Evolutionary conservation across 2,329 filamentous ascomycete genomes (phyloP).

Genomic region (Cladophialophora bantiana): DNA sequence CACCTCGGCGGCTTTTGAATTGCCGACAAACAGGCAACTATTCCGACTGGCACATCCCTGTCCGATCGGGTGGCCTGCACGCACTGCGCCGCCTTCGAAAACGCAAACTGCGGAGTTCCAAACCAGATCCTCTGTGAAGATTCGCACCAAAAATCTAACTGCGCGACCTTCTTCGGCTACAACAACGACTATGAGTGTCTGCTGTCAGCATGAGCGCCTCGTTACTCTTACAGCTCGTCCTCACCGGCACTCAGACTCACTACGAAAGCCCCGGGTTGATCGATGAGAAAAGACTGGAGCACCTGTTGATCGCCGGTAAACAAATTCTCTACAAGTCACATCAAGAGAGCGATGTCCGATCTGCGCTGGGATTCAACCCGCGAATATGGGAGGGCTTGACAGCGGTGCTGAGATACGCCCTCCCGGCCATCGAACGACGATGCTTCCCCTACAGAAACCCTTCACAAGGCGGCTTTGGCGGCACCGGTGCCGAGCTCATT

Average conservation of each 20-base stretch:
- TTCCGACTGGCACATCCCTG: background rate
- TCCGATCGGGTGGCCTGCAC: background rate
- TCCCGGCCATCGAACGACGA: constrained; percentile 67
- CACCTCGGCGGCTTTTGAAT: background rate
- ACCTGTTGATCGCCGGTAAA: constrained; percentile 66
- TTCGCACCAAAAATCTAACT: background rate
- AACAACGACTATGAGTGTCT: constrained; percentile 27
- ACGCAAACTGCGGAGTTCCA: constrained; percentile 20
- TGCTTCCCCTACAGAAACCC: constrained; percentile 68
- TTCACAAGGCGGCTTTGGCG: constrained; percentile 40
- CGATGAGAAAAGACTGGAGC: constrained; percentile 63
- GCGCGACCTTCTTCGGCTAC: background rate
- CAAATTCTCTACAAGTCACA: constrained; percentile 66
- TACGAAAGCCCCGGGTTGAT: constrained; percentile 68
- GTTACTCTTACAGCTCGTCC: constrained; percentile 56
- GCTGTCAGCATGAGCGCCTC: constrained; percentile 32
- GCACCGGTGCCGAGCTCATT: constrained; percentile 61
- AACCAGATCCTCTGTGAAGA: background rate
- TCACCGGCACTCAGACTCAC: constrained; percentile 61
- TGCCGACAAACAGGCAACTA: background rate
- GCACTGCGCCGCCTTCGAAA: background rate
- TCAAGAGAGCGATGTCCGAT: constrained; percentile 62
- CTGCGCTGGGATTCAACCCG: constrained; percentile 63
- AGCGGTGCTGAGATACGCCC: constrained; percentile 64
- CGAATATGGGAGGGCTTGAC: constrained; percentile 67